Evolutionary conservation across 2,329 filamentous ascomycete species (phyloP), one percentile per base, ranked within the genome.

Genomic region (Aureobasidium mangrovei): DNA sequence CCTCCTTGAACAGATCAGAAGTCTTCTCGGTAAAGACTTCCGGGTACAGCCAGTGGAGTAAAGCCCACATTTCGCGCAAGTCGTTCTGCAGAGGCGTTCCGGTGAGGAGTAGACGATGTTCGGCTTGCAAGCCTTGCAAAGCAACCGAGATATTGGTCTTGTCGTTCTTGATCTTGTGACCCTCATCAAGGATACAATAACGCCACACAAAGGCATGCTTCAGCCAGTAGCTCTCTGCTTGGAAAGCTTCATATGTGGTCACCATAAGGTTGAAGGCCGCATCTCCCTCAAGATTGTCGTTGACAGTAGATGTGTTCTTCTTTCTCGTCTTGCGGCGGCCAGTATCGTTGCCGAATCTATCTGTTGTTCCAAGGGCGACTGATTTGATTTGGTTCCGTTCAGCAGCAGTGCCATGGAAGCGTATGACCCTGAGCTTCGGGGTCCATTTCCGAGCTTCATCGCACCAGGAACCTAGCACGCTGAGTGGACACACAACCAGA

Each of bases 51-150:
- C 77, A 82, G 47, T 78, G 75, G 0, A 82, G 66, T 1, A 82
- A 64, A 0, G 77, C 74, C 79, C 79, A 82, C 56, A 81, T 69
- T 61, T 82, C 79, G 2, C 69, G 66, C 0, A 83, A 65, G 53
- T 83, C 77, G 57, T 82, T 83, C 56, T 82, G 80, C 0, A 82
- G 67, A 0, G 79, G 80, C 0, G 80, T 83, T 2, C 72, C 77
- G 0, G 76, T 79, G 3, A 80, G 61, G 0, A 79, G 72, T 7
- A 79, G 63, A 6, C 76, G 74, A 55, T 72, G 74, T 45, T 78
- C 74, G 0, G 76, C 70, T 18, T 67, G 68, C 31, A 79, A 60
- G 12, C 64, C 67, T 35, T 72, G 71, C 3, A 79, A 60, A 2
- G 72, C 63, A 4, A 64, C 63, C 0, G 76, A 70, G 9, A 77